Base-by-base conservation (phyloP, 2,329 filamentous ascomycete genomes). In the Trichoderma sp. region DNA sequence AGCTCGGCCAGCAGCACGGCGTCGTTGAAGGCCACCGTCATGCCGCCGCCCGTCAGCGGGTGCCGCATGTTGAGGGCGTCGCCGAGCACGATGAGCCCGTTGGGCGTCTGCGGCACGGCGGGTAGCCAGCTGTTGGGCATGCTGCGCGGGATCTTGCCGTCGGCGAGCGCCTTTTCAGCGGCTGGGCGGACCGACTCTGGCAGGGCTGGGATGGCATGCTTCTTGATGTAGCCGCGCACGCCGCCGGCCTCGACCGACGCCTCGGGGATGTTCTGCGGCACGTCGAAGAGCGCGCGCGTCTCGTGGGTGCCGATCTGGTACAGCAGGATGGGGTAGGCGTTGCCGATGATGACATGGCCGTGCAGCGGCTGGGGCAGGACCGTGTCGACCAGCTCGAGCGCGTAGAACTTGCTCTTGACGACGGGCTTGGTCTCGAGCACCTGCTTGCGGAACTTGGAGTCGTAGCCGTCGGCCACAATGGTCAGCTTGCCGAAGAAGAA, bases 51-150 rank as follows among this genome's bases (percentile, higher is more conserved):
- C 0, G 96, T 99, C 14, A 99, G 86, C 1, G 96, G 96, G 81
- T 99, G 96, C n/a, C 96, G 92, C 96, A 99, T 99, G 83, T 99
- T 99, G 86, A 97, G 90, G 16, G 96, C 95, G 78, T 99, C 96
- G 69, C 96, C 96, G 10, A 98, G 86, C 43, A 99, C 83, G 59
- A 97, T 85, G 70, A 97, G 86, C 76, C 92, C 91, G 56, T 80
- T 80, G 55, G 76, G 70, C 4, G 75, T 75, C 70, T 91, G 91
- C 55, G 81, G 81, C 0, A 89, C 86, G 0, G 96, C 89, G 5
- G 96, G 94, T 2, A 99, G 87, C 85, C 92, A 99, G 70, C 91
- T 95, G 81, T 98, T 99, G 64, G 96, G 96, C 96, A 99, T 99
- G 74, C 89, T 93, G 71, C 81, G 81, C 18, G 93, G 90, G 70